These are phyloP conservation scores for Penicillium soppii DNA, from an alignment of 495 filamentous ascomycete genomes.

Conservation along the genomic window DNA sequence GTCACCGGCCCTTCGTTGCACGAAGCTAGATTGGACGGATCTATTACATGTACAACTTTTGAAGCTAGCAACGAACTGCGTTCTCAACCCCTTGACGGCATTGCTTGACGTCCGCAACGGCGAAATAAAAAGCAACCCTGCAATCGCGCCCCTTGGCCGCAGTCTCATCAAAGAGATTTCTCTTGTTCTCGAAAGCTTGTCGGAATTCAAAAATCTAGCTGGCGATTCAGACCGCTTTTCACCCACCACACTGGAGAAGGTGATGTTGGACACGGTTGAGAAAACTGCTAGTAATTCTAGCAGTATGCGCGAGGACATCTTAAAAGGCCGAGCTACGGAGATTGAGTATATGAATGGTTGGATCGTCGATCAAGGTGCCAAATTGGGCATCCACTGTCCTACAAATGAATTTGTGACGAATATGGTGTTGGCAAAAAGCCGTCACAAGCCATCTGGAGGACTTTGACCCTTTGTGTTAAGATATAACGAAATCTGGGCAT, in stretches of 20 bases:
- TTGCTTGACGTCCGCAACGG: constrained; percentile 69
- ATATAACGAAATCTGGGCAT: too few relatives aligned
- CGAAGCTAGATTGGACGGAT: constrained; percentile 26
- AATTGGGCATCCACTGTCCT: constrained; percentile 55
- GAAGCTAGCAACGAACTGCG: constrained; percentile 68
- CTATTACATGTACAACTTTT: constrained; percentile 57
- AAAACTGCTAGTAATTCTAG: constrained; percentile 64
- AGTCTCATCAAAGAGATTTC: constrained; percentile 57
- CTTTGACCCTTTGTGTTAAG: too few relatives aligned
- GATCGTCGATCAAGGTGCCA: constrained; percentile 58
- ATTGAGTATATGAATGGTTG: constrained; percentile 78
- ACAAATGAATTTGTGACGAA: constrained; percentile 57
- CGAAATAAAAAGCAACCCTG: constrained; percentile 51
- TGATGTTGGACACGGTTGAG: constrained; percentile 52
- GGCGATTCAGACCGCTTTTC: constrained; percentile 48
- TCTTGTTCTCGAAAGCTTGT: constrained; percentile 50
- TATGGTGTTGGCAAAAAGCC: constrained; percentile 50
- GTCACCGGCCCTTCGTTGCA: constrained; percentile 28
- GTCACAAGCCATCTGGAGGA: neutral
- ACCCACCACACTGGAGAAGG: constrained; percentile 43
- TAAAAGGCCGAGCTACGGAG: constrained; percentile 60
- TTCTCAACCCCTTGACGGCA: constrained; percentile 74
- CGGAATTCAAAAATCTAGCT: constrained; percentile 55
- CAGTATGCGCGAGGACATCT: constrained; percentile 74
- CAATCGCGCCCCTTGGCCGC: constrained; percentile 43